Percentiles rank a stretch among this genome's conserved stretches.
Evolutionary conservation across 176 grass and related monocot genomes (phyloP).

Genomic region (Cocos nucifera): DNA sequence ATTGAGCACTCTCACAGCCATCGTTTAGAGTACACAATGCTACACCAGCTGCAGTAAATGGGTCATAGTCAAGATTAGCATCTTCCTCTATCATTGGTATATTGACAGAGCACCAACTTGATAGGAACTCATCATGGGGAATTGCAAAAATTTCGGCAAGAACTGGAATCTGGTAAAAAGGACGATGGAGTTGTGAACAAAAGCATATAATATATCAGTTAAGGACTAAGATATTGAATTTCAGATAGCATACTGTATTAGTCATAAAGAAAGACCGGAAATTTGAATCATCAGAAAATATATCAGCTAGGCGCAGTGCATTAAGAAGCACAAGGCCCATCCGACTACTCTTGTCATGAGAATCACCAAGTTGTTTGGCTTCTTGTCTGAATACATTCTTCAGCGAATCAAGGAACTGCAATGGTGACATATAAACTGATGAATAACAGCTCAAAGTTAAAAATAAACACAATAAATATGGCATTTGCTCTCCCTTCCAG

Average conservation of each 20-base stretch:
- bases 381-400: slow-evolving; percentile 71
- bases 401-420: slow-evolving; percentile 83
- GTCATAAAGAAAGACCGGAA: slow-evolving; percentile 87
- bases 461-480: neutral
- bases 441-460: slow-evolving; percentile 8
- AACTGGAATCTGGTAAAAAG: slow-evolving; percentile 72
- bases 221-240: neutral
- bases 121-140: slow-evolving; percentile 69
- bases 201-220: neutral
- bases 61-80: slow-evolving; percentile 84
- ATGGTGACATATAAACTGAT: slow-evolving; percentile 16
- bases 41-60: slow-evolving; percentile 57
- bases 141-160: slow-evolving; percentile 72
- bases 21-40: slow-evolving; percentile 30
- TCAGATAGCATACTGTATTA: slow-evolving; percentile 38
- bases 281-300: slow-evolving; percentile 97
- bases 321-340: slow-evolving; percentile 81
- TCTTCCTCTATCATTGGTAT: slow-evolving; percentile 68
- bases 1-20: slow-evolving; percentile 15
- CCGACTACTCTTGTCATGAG: slow-evolving; percentile 35
- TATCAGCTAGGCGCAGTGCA: slow-evolving; percentile 76
- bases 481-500: neutral
- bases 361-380: slow-evolving; percentile 12
- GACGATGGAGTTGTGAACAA: slow-evolving; percentile 4
- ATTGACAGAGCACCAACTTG: slow-evolving; percentile 76